Evolutionary conservation across 176 grass and related monocot genomes (phyloP).

Genomic region (Musa acuminata): DNA sequence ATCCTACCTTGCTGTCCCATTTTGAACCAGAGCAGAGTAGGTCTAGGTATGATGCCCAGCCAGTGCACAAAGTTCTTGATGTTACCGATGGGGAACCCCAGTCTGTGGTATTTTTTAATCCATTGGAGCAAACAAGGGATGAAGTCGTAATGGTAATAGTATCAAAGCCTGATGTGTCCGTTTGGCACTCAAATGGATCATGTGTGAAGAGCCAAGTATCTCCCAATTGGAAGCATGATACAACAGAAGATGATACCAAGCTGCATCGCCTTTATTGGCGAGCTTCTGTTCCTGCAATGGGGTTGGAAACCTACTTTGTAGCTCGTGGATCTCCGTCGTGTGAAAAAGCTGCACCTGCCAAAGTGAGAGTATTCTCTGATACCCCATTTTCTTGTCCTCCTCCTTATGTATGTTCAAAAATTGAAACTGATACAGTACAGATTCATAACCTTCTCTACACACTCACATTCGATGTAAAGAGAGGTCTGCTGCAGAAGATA

Average conservation of each 20-base stretch:
- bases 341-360: constrained; percentile 59
- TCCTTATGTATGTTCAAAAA: constrained; percentile 72
- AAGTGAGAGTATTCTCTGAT: constrained; percentile 45
- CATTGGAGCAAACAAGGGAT: constrained; percentile 85
- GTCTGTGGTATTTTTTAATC: constrained; percentile 65
- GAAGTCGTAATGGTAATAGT: constrained; percentile 90
- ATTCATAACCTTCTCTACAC: constrained; percentile 56
- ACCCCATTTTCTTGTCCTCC: constrained; percentile 60
- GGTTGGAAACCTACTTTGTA: constrained; percentile 82
- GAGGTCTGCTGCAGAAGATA: constrained; percentile 64
- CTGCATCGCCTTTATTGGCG: constrained; percentile 92
- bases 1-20: constrained; percentile 64
- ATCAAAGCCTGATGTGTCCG: constrained; percentile 52
- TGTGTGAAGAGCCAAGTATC: constrained; percentile 89
- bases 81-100: constrained; percentile 42
- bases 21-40: constrained; percentile 71
- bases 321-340: constrained; percentile 39
- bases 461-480: constrained; percentile 70
- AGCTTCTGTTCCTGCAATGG: constrained; percentile 83
- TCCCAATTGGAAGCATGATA: constrained; percentile 71
- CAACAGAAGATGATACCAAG: constrained; percentile 33
- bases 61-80: constrained; percentile 53
- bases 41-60: constrained; percentile 85
- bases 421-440: constrained; percentile 52
- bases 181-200: constrained; percentile 70